Base-by-base conservation (phyloP, 257 asterid genomes). In the Paulownia fortunei region DNA sequence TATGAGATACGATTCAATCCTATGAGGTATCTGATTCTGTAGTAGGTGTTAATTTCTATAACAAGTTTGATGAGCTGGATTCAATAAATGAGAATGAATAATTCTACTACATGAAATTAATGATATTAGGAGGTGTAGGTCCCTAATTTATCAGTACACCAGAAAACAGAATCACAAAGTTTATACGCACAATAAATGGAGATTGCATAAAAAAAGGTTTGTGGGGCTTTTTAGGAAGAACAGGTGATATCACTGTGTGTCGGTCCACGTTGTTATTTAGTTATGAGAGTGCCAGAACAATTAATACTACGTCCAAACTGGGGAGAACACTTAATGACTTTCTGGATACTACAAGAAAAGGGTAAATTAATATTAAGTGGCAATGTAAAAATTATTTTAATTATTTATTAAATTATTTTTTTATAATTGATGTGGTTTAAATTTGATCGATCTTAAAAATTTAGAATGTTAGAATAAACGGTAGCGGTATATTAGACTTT, bases 31-130 rank as follows among this genome's bases (percentile, higher is more conserved):
- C n/a, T n/a, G n/a, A n/a, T n/a, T n/a, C n/a, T n/a, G n/a, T 36
- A 36, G 13, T 36, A 37, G 13, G 13, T 67, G 23, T 65, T 15
- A 1, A 8, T 58, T n/a, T 34, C 8, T 54, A 41, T 52, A 23
- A 54, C 34, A 16, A 60, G 44, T 70, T 37, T 62, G 46, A 69
- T 70, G 81, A 76, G 81, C 84, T 70, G 84, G 62, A 47, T 69
- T 51, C 65, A 51, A 76, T 72, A 61, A 81, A 72, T 64, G 69
- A 69, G 44, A 55, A 69, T 52, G 72, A 75, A 51, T 70, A 61
- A 69, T 54, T 55, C 30, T 42, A 23, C 37, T 62, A 34, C 72
- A 39, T 52, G 70, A 79, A 52, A n/a, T 75, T 59, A 68, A 75
- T 75, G 63, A 61, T 75, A 24, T 56, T 26, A 46, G 74, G 64